Conservation (phyloP, 2,329 filamentous ascomycete genomes). For the Colletotrichum coccodes region DNA sequence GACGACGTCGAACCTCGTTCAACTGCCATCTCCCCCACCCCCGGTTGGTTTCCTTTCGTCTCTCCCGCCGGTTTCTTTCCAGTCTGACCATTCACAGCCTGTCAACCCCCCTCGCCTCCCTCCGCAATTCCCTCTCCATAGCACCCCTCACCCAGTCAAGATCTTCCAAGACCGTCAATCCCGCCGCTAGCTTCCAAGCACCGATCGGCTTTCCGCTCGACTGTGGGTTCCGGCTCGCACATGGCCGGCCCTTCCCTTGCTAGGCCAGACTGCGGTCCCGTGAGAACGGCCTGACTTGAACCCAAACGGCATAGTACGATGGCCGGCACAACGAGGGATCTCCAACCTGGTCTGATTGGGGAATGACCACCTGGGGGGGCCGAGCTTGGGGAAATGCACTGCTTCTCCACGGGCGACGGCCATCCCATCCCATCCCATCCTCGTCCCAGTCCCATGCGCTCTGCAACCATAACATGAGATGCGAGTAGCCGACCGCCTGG, state of each 20-base stretch:
- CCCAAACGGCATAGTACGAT: neutral
- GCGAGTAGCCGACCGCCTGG: slow-evolving; percentile 14
- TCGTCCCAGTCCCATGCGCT: slow-evolving; percentile 9
- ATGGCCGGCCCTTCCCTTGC: slow-evolving; percentile 1
- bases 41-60: neutral
- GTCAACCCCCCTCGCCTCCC: slow-evolving; percentile 15
- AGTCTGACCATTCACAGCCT: slow-evolving; percentile 10
- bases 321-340: slow-evolving; percentile 4
- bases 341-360: slow-evolving; percentile 11
- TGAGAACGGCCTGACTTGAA: slow-evolving; percentile 15
- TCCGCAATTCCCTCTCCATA: slow-evolving; percentile 12
- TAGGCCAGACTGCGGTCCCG: slow-evolving; percentile 8
- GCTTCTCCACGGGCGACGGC: neutral
- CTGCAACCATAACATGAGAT: slow-evolving; percentile 21
- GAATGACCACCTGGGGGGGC: slow-evolving; percentile 8
- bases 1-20: neutral
- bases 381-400: slow-evolving; percentile 19
- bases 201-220: slow-evolving; percentile 18
- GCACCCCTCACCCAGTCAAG: slow-evolving; percentile 17
- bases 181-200: slow-evolving; percentile 21
- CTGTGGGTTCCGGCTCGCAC: slow-evolving; percentile 14
- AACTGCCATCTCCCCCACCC: neutral
- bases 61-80: neutral
- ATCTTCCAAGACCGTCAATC: slow-evolving; percentile 29
- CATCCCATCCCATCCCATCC: neutral